phyloP scores from a whole-genome alignment of 305 asterid species.

The Fraxinus floribunda region DNA sequence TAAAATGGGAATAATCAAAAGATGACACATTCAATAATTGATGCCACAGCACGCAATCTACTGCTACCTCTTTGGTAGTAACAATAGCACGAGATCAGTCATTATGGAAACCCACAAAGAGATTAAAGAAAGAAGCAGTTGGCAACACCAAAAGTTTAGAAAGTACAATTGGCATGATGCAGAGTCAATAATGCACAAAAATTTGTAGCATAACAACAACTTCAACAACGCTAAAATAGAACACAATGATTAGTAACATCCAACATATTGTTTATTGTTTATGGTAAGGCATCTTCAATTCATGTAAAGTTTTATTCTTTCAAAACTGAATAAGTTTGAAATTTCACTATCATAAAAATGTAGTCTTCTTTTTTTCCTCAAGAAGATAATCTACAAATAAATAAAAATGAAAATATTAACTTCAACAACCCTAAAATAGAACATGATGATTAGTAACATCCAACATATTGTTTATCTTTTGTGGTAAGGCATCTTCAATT shows the following conservation, averaged over 20 bases:
- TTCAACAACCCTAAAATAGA: neutral
- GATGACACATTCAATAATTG: neutral
- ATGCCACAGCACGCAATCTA: neutral
- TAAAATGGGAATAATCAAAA: neutral
- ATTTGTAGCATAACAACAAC: neutral
- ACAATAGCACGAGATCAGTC: neutral
- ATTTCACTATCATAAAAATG: neutral
- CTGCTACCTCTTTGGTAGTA: neutral
- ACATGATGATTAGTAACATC: neutral
- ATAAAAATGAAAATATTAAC: neutral
- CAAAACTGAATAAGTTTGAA: neutral
- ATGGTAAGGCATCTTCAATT: neutral
- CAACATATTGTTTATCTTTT: neutral
- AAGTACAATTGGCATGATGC: neutral
- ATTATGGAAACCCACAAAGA: neutral
- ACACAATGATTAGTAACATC: neutral
- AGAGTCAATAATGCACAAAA: neutral
- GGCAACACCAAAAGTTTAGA: neutral
- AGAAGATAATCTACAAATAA: neutral
- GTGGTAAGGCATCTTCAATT: neutral
- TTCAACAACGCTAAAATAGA: neutral
- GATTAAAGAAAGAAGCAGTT: neutral
- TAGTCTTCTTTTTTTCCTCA: neutral
- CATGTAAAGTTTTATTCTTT: neutral
- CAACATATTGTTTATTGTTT: neutral